phyloP scores from a whole-genome alignment of 345 rosid species.

The Sonneratia alba region DNA sequence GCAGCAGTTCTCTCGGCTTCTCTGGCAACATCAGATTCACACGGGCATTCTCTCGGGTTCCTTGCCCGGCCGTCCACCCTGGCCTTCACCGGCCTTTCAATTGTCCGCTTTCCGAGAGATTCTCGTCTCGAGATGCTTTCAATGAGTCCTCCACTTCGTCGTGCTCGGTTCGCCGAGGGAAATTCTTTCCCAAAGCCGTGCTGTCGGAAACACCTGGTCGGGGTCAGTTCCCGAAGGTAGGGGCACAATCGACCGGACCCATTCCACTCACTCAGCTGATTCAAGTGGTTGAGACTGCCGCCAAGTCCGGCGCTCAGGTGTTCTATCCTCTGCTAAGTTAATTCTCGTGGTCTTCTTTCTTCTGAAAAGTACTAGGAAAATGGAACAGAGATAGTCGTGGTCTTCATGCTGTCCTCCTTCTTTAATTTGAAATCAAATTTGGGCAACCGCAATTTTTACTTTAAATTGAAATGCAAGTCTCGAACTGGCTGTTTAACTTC shows the following conservation, averaged over 20 bases:
- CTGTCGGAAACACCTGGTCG: conserved; percentile 35
- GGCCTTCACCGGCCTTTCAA: neutral
- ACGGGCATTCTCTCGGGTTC: conserved; percentile 23
- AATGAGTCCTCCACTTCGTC: conserved; percentile 1
- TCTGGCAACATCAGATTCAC: conserved; percentile 26
- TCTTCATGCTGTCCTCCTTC: no score
- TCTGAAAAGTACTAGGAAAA: neutral
- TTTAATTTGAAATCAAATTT: no score
- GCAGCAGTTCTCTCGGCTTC: conserved; percentile 39
- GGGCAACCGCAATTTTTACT: no score
- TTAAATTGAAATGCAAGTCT: neutral
- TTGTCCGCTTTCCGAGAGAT: neutral
- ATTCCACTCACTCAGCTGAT: conserved; percentile 55
- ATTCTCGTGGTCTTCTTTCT: neutral
- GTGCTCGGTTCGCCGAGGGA: neutral
- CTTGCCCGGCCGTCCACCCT: neutral
- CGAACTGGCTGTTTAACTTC: no score
- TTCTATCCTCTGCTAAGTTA: neutral
- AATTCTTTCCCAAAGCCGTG: conserved; percentile 28
- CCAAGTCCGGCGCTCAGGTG: conserved; percentile 86
- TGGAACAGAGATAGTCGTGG: no score
- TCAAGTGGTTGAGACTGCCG: conserved; percentile 74
- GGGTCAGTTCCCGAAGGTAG: conserved; percentile 44
- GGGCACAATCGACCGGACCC: conserved; percentile 58
- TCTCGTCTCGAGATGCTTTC: conserved; percentile 15